These are phyloP conservation scores for Diaporthe sp. DNA, from an alignment of 2,329 filamentous ascomycete genomes.

Conservation along the genomic window DNA sequence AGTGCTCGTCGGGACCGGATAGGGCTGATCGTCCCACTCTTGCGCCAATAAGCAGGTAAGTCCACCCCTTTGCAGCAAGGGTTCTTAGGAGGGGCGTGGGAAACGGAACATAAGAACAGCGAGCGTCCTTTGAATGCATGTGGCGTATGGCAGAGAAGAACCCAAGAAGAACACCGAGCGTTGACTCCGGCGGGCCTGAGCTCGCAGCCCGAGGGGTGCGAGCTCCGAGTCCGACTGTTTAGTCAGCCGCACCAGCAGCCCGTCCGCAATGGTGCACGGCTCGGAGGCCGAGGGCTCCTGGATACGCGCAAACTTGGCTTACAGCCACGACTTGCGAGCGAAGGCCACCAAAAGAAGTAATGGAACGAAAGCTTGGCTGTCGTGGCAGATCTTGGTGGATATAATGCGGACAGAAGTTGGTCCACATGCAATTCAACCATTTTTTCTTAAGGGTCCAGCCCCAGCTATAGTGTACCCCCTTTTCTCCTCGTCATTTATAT, in stretches of 20 bases:
- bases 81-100: not conserved
- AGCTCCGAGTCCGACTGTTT: not conserved
- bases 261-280: not conserved
- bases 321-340: not conserved
- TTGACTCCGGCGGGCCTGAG: not conserved
- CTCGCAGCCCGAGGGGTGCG: conserved; percentile 24
- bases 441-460: not conserved
- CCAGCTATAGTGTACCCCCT: not conserved
- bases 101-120: not conserved
- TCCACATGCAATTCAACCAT: not conserved
- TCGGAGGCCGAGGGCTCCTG: conserved; percentile 25
- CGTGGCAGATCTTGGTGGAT: not conserved
- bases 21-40: conserved; percentile 7
- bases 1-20: not conserved
- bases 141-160: not conserved
- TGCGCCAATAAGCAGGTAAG: not conserved
- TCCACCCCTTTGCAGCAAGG: not conserved
- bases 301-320: not conserved
- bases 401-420: conserved; percentile 5
- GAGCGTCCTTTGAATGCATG: not conserved
- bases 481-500: not conserved
- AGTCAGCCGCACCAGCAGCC: not conserved
- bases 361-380: not conserved
- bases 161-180: conserved; percentile 2
- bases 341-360: not conserved